Percentiles rank a stretch among this genome's conserved stretches.
Conservation (phyloP, 1,139 yeast species). For the Zhuliangozyma blackwelliae region DNA sequence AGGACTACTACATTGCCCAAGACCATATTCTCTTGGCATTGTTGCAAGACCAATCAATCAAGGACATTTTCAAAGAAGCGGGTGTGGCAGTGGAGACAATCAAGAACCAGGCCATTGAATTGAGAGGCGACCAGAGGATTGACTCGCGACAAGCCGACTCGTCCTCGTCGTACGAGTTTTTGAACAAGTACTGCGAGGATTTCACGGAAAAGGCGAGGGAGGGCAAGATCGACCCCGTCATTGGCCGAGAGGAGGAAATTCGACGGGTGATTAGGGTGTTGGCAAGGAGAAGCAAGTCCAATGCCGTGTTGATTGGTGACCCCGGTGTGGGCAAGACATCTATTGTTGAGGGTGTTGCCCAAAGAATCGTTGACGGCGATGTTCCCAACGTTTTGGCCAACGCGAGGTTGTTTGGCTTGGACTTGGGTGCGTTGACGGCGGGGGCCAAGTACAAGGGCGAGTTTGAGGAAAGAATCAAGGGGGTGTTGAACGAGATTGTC, state of each 20-base stretch:
- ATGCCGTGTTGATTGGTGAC: slow-evolving; percentile 95
- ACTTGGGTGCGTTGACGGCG: slow-evolving; percentile 92
- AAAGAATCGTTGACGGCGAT: slow-evolving; percentile 91
- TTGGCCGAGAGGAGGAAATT: slow-evolving; percentile 98
- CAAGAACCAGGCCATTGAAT: slow-evolving; percentile 73
- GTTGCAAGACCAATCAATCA: slow-evolving; percentile 69
- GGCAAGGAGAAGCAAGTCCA: slow-evolving; percentile 93
- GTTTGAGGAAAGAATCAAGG: slow-evolving; percentile 95
- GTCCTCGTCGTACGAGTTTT: slow-evolving; percentile 75
- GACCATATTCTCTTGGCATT: slow-evolving; percentile 88
- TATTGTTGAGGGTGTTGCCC: slow-evolving; percentile 97
- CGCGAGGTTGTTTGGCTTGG: slow-evolving; percentile 80
- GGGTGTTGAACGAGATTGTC: slow-evolving; percentile 90
- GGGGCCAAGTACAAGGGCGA: slow-evolving; percentile 99
- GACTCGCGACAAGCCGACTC: slow-evolving; percentile 95
- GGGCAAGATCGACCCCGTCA: slow-evolving; percentile 96
- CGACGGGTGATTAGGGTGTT: slow-evolving; percentile 90
- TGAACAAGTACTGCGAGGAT: slow-evolving; percentile 86
- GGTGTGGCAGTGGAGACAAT: slow-evolving; percentile 66
- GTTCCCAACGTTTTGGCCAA: slow-evolving; percentile 84
- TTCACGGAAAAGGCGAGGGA: slow-evolving; percentile 89
- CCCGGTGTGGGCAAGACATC: slow-evolving; percentile 99
- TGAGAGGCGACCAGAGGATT: slow-evolving; percentile 88
- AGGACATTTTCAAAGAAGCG: slow-evolving; percentile 71
- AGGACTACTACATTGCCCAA: slow-evolving; percentile 88